phyloP scores from a whole-genome alignment of 169 alveolate species.

The Cryptosporidium muris region DNA sequence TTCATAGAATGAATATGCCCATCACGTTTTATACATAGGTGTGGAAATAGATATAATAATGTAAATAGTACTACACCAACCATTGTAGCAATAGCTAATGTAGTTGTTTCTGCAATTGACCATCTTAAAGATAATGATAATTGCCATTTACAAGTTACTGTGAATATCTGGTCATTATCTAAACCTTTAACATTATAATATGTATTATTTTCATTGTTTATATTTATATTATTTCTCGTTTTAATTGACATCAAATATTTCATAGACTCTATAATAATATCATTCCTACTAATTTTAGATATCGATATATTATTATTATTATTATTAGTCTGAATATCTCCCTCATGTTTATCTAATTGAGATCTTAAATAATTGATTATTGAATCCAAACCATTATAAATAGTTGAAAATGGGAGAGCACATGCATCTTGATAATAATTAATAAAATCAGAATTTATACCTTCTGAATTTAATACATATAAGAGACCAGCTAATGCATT shows the following conservation, averaged over 20 bases:
- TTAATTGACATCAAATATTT: conserved; percentile 42
- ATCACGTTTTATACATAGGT: not conserved
- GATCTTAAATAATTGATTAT: conserved; percentile 4
- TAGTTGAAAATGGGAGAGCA: conserved; percentile 3
- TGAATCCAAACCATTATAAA: conserved; percentile 31
- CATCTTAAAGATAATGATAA: conserved; percentile 30
- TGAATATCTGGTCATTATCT: conserved; percentile 21
- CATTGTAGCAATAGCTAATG: conserved; percentile 6
- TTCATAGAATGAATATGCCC: not conserved
- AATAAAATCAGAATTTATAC: conserved; percentile 4
- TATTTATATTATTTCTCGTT: not conserved
- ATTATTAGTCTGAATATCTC: not conserved
- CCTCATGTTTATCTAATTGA: conserved; percentile 27
- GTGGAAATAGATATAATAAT: not conserved
- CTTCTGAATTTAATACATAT: conserved; percentile 28
- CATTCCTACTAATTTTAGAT: not conserved
- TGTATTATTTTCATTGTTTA: not conserved
- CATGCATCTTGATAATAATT: conserved; percentile 4
- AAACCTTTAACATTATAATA: not conserved
- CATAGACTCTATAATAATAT: conserved; percentile 32
- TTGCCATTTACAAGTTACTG: conserved; percentile 26
- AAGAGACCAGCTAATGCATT: conserved; percentile 40
- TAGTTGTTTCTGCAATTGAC: conserved; percentile 57
- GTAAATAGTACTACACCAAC: not conserved
- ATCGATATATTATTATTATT: not conserved